These are phyloP conservation scores for Fomes fomentarius DNA, from an alignment of 1,284 basidiomycete species.

Conservation along the genomic window DNA sequence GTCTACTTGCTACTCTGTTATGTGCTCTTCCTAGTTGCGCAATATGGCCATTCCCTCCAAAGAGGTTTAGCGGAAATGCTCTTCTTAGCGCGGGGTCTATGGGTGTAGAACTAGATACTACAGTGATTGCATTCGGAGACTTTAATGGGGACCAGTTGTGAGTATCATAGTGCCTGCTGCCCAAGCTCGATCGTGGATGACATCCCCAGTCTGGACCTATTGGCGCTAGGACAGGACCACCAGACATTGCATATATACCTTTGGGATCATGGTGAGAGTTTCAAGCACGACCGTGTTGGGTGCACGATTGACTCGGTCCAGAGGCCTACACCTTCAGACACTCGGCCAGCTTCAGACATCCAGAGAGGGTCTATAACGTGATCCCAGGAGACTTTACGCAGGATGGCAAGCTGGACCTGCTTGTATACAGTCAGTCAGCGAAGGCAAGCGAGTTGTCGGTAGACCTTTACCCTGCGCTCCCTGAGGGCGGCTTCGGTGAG, in stretches of 20 bases:
- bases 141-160: slow-evolving; percentile 96
- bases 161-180: slow-evolving; percentile 33
- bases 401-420: slow-evolving; percentile 87
- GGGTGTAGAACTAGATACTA: slow-evolving; percentile 73
- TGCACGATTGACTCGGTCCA: slow-evolving; percentile 29
- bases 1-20: background rate
- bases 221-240: slow-evolving; percentile 75
- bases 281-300: background rate
- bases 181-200: background rate
- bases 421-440: slow-evolving; percentile 77
- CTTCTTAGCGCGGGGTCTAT: slow-evolving; percentile 82
- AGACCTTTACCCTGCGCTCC: slow-evolving; percentile 66
- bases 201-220: slow-evolving; percentile 72
- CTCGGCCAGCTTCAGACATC: slow-evolving; percentile 58
- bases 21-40: slow-evolving; percentile 24
- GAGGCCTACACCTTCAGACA: slow-evolving; percentile 66
- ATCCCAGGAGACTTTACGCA: slow-evolving; percentile 94
- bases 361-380: slow-evolving; percentile 69
- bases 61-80: slow-evolving; percentile 87
- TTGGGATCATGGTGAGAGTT: slow-evolving; percentile 80
- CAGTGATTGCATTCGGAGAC: slow-evolving; percentile 90
- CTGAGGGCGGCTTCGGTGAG: slow-evolving; percentile 73
- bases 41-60: slow-evolving; percentile 82
- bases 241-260: slow-evolving; percentile 75
- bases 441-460: slow-evolving; percentile 60